Evolutionary conservation across 1,284 basidiomycete species (phyloP), one percentile per base, ranked within the genome.

Genomic region (Pseudozyma flocculosa): DNA sequence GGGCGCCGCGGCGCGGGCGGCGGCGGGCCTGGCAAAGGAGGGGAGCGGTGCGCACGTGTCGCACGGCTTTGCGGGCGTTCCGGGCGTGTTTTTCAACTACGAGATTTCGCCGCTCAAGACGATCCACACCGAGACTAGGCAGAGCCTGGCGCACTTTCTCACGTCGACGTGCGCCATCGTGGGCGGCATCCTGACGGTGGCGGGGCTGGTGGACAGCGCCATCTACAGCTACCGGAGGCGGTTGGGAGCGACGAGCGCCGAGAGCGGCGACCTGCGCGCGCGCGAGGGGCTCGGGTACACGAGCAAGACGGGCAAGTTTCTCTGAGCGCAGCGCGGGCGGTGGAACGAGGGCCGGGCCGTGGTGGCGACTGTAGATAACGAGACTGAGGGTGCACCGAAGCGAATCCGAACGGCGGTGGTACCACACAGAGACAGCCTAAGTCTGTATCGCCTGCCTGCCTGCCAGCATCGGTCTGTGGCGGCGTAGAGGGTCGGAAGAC

Each of bases 141-240:
- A 95, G 80, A 90, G 90, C 1, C 93, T 98, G 77, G 92, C 93
- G 7, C 95, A 97, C 80, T 97, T 98, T 83, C 80, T 97, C 37
- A 94, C 93, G 19, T 70, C 66, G 32, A 63, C 70, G 19, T 97
- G 93, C 74, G 95, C 95, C 3, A 96, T 99, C 72, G 87, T 98
- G 37, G 94, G 94, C 60, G 94, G 95, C 70, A 92, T 98, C 9
- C 81, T 99, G 45, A 99, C 95, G 1, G 87, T 99, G 23, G 92
- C 93, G 14, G 88, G 89, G 1, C 82, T 99, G n/a, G 69, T 97
- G 44, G 94, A 98, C 79, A 86, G 89, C 54, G 82, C 89, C 49
- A 84, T 95, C 60, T 96, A 95, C 72, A 80, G 73, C 48, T 76
- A 79, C 50, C 29, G 68, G 78, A 21, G 68, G 79, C 81, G 43